Evolutionary conservation across 495 filamentous ascomycete genomes (phyloP).

Genomic region (Neurospora sp.): DNA sequence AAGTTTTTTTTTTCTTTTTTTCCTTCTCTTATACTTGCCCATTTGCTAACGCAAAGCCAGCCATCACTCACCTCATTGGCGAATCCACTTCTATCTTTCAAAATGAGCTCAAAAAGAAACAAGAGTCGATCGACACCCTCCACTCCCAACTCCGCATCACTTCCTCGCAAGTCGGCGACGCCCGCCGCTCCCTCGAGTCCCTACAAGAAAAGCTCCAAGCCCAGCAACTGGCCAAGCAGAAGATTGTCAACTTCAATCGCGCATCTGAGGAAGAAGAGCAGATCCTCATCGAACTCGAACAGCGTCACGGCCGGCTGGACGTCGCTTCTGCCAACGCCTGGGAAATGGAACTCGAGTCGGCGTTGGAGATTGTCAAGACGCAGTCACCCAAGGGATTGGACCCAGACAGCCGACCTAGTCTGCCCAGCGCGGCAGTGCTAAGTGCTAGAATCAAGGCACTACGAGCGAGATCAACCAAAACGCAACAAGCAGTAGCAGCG

Average conservation of each 20-base stretch:
- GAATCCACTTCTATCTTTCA: slow-evolving; percentile 66
- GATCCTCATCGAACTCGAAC: slow-evolving; percentile 27
- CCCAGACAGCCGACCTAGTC: slow-evolving; percentile 1
- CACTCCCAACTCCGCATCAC: slow-evolving; percentile 68
- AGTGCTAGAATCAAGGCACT: slow-evolving; percentile 34
- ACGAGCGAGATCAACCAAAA: slow-evolving; percentile 47
- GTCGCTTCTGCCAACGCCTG: slow-evolving; percentile 20
- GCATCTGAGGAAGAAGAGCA: slow-evolving; percentile 41
- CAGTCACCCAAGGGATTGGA: slow-evolving; percentile 6
- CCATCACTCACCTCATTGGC: slow-evolving; percentile 61
- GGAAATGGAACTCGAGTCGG: slow-evolving; percentile 27
- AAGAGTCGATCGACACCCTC: slow-evolving; percentile 66
- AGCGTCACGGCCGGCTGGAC: slow-evolving; percentile 27
- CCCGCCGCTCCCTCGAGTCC: slow-evolving; percentile 57
- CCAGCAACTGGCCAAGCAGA: slow-evolving; percentile 35
- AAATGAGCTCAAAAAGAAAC: slow-evolving; percentile 65
- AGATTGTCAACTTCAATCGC: slow-evolving; percentile 35
- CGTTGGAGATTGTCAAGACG: slow-evolving; percentile 8
- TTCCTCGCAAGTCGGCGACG: slow-evolving; percentile 65
- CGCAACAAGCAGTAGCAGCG: slow-evolving; percentile 43
- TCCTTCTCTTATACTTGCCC: background rate
- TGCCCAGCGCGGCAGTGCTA: slow-evolving; percentile 31
- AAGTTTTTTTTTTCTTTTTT: slow-evolving; percentile 21
- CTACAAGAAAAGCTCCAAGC: slow-evolving; percentile 47
- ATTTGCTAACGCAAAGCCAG: slow-evolving; percentile 35